Base-by-base conservation (phyloP, 2,329 filamentous ascomycete genomes). In the Epichloe brachyelytri region DNA sequence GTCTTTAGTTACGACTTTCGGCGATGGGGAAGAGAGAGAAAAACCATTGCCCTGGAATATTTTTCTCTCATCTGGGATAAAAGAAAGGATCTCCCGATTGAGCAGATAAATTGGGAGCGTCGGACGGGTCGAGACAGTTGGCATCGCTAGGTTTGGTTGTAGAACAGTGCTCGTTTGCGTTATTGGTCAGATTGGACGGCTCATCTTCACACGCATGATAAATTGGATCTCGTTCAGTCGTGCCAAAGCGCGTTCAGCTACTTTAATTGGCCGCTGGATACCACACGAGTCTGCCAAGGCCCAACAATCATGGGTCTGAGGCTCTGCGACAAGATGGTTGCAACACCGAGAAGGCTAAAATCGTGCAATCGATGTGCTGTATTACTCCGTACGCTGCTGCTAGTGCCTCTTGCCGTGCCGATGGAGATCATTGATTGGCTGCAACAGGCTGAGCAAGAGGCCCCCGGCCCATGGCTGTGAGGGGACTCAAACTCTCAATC, bases 141-240 rank as follows among this genome's bases (percentile, higher is more conserved):
- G 39, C 47, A 39, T 49, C 39, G 14, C 30, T 37, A 49, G 19
- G 20, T 41, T 11, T 37, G 19, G 22, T 45, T 3, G n/a, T 38
- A 45, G 30, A 40, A 17, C 20, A 40, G 48, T 17, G 12, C 10
- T 33, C 15, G 34, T 33, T 14, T 20, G 34, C 19, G 33, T 30
- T 15, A 38, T 38, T 49, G 48, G 33, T 38, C 19, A 15, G 26
- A 39, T 4, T 36, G 37, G 34, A 19, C 17, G 30, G 26, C 33
- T 30, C 44, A 48, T 48, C 39, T 53, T 50, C 46, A 49, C 39
- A 47, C 50, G 50, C 52, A 52, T 50, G 43, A 47, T 51, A 36
- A 49, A 54, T 43, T 54, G 46, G 38, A 50, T 47, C 38, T 46
- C 47, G 52, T 51, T 50, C 43, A 34, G 22, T 41, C 52, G 49